Evolutionary conservation across 257 asterid genomes (phyloP).

Genomic region (Hygrophila difformis): DNA sequence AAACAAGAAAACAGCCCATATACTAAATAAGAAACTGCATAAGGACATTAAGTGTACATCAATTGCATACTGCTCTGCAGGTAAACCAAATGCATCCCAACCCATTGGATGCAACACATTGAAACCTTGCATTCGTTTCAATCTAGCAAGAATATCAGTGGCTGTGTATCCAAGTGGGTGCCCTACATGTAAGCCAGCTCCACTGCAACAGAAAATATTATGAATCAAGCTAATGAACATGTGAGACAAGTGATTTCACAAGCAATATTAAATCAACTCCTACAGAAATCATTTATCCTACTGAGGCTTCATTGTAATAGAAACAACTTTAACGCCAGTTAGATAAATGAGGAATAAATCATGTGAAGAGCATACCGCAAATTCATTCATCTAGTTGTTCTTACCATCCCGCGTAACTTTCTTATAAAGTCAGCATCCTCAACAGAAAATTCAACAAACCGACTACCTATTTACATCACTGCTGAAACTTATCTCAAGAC

Average conservation of each 20-base stretch:
- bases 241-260: conserved; percentile 11
- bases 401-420: no score
- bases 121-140: conserved; percentile 91
- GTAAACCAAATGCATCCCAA: conserved; percentile 99
- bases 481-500: no score
- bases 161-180: conserved; percentile 99
- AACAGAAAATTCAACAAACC: no score
- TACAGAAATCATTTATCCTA: no score
- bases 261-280: background rate
- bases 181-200: conserved; percentile 97
- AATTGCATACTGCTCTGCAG: conserved; percentile 98
- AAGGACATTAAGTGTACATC: conserved; percentile 37
- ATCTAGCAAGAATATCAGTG: conserved; percentile 93
- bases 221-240: conserved; percentile 12
- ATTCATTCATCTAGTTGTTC: background rate
- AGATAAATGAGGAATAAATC: background rate
- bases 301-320: background rate
- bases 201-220: conserved; percentile 48
- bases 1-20: background rate
- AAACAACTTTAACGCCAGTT: background rate
- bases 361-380: background rate
- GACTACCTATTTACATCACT: no score
- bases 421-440: no score
- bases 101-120: conserved; percentile 99
- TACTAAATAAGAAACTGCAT: conserved; percentile 1